Conservation (phyloP, 805 yeast genomes). For the Monosporozyma servazzii region DNA sequence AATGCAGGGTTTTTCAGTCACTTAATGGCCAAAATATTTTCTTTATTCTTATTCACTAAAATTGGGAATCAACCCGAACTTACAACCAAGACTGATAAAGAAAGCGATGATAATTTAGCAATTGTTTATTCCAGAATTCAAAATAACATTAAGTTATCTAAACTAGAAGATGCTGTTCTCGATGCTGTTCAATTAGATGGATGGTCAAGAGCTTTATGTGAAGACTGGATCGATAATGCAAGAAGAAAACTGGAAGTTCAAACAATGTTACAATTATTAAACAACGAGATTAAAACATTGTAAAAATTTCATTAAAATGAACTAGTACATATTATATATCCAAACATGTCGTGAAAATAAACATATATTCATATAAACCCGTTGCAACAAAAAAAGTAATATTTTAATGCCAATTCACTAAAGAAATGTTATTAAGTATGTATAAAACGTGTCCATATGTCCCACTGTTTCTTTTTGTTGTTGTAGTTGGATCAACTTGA, state of each 20-base stretch:
- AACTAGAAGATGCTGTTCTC: slow-evolving; percentile 82
- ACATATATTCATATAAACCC: background rate
- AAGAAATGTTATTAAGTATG: background rate
- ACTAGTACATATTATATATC: background rate
- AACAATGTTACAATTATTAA: slow-evolving; percentile 61
- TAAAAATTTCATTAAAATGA: slow-evolving; percentile 10
- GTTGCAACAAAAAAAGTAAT: background rate
- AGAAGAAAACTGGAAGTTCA: slow-evolving; percentile 85
- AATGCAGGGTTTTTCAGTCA: slow-evolving; percentile 95
- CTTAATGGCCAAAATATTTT: slow-evolving; percentile 66
- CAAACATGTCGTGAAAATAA: background rate
- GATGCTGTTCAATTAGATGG: slow-evolving; percentile 86
- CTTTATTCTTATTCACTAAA: slow-evolving; percentile 67
- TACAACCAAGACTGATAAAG: slow-evolving; percentile 3
- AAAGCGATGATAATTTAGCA: slow-evolving; percentile 72
- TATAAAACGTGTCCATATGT: background rate
- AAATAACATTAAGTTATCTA: slow-evolving; percentile 61
- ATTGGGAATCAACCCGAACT: slow-evolving; percentile 45
- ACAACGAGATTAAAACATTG: slow-evolving; percentile 49
- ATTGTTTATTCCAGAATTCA: slow-evolving; percentile 81
- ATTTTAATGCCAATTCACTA: background rate
- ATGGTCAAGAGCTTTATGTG: slow-evolving; percentile 83
- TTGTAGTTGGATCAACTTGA: slow-evolving; percentile 3
- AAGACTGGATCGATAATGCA: slow-evolving; percentile 85
- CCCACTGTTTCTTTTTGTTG: background rate